Conservation (phyloP, 2,329 filamentous ascomycete species). For the Xylaria sp. region DNA sequence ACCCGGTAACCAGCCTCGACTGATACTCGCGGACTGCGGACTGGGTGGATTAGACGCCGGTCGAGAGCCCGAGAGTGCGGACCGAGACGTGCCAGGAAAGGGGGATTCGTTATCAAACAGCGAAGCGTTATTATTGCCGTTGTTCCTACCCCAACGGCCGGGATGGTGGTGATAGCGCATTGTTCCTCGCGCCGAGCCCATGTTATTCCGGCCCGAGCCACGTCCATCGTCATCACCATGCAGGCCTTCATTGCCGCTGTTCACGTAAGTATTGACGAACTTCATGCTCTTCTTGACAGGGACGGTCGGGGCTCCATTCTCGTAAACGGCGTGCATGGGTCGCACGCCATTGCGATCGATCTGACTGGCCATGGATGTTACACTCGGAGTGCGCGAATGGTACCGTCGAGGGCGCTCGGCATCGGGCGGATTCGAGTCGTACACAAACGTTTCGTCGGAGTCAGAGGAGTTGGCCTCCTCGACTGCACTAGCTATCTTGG, state of each 20-base stretch:
- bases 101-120: constrained; percentile 74
- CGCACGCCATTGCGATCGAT: constrained; percentile 56
- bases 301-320: constrained; percentile 47
- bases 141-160: constrained; percentile 68
- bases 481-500: constrained; percentile 90
- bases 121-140: constrained; percentile 62
- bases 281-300: constrained; percentile 91
- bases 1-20: constrained; percentile 26
- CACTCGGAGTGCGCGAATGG: constrained; percentile 91
- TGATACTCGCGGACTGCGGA: constrained; percentile 46
- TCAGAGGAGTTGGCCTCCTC: constrained; percentile 96
- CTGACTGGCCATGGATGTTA: constrained; percentile 75
- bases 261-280: constrained; percentile 76
- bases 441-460: constrained; percentile 97
- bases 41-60: constrained; percentile 66
- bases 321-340: constrained; percentile 63
- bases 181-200: constrained; percentile 60
- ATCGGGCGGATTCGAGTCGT: constrained; percentile 91
- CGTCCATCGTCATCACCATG: constrained; percentile 64
- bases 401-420: constrained; percentile 64
- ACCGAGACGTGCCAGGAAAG: constrained; percentile 61
- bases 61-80: constrained; percentile 58
- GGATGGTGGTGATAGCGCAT: constrained; percentile 69
- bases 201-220: constrained; percentile 55
- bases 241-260: constrained; percentile 47